Evolutionary conservation across 345 rosid species (phyloP), one percentile per base, ranked within the genome.

Genomic region (Gossypioides kirkii): DNA sequence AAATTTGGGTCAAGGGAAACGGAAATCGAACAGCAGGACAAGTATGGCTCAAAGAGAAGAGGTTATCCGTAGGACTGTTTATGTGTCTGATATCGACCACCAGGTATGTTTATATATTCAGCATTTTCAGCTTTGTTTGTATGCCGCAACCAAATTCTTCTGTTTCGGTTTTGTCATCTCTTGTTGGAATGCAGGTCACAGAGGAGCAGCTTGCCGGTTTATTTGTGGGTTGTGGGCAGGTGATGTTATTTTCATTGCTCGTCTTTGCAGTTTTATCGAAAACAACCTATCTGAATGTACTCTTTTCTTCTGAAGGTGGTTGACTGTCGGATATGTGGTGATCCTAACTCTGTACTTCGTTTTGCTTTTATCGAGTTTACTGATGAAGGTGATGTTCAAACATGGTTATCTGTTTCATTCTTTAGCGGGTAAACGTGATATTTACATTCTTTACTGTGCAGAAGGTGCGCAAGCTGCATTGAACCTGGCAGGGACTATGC

Each of bases 161-260:
- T 43, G 9, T 13, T 67, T 25, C 25, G 4, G 43, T 8, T 25
- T 47, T 68, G 5, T 14, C 42, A 4, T 3, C 10, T 22, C 7
- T 46, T 7, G 41, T 4, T 49, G 68, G 65, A 58, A 49, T 52
- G 9, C 69, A 93, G 98, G 97, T 93, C 74, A 93, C 98, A 46
- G 98, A 93, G 82, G 98, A 93, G 84, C 98, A 93, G 86, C 98
- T 93, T 78, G 98, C 96, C 56, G 90, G 90, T 78, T 83, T 93
- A 61, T 93, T 93, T 81, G 81, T 93, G 10, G 54, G 56, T 70
- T 90, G 96, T 82, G 97, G 98, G 28, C 97, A 93, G 96, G 98
- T 93, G 74, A 32, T 63, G 62, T 14, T 20, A 2, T 78, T 82
- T 55, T 74, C 53, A 63, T 75, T 38, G 63, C 36, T 22, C 70